Base-by-base conservation (phyloP, 2,329 filamentous ascomycete species). In the Diplodia sapinea region DNA sequence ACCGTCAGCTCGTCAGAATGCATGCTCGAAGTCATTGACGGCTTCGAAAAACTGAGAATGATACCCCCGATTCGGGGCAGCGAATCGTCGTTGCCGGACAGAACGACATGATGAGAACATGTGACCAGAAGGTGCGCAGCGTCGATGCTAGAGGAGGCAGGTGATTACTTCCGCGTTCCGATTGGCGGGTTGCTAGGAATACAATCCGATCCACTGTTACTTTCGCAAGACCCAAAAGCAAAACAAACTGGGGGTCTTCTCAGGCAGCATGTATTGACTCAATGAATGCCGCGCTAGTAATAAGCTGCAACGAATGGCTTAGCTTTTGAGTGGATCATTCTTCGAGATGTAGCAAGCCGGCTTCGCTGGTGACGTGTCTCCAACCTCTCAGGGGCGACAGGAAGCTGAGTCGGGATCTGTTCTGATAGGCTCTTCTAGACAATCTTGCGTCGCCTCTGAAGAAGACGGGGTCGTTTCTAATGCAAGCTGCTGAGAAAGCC, bases 1-100 rank as follows among this genome's bases (percentile, higher is more conserved):
- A 79, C 80, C 69, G 81, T 84, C 5, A 81, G 84, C 68, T 80
- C 80, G 2, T 71, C 76, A 26, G 81, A 84, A 67, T 79, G 78
- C 43, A 76, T 84, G 33, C 76, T 74, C 40, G 74, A 80, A 70
- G 79, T 81, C 6, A 76, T 82, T 65, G 70, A 74, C 2, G 79
- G 83, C 59, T 79, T 83, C 73, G 77, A 71, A 12, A 75, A 75
- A 47, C 71, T 83, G 61, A 78, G 78, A 56, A 82, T 84, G 82
- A 72, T 83, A 26, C 81, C 80, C 2, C 75, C 77, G 66, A 15
- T 36, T 4, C 38, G 40, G 23, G 26, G 31, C 47, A 20, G 47
- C 31, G 20, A 51, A 20, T 15, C 43, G 11, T 40, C 33, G 40
- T 56, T 8, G 23, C 17, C 8, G 38, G 15, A 38, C 36, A 38